Base-by-base conservation (phyloP, 768 basidiomycete species). In the Russula emetica region DNA sequence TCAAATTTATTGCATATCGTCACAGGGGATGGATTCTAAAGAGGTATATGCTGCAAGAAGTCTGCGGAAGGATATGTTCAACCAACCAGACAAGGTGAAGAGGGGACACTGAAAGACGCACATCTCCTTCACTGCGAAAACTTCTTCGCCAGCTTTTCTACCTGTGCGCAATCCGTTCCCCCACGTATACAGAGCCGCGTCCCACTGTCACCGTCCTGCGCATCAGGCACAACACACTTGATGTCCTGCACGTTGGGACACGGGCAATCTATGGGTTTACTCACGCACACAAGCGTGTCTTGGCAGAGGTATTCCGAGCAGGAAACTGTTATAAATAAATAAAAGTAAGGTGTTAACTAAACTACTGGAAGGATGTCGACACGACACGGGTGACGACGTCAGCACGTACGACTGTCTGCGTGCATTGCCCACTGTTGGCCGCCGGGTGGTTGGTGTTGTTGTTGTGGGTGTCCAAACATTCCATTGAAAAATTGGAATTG, bases 301-400 rank as follows among this genome's bases (percentile, higher is more conserved):
- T 88, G 90, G 71, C 91, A 92, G 22, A 92, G 76, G 71, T 92
- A 92, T 54, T 79, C 77, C 10, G 88, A 81, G 71, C 91, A 93
- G 32, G 83, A 72, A 5, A 90, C 91, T 93, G 60, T n/a, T 40
- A 45, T 45, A n/a, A 45, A 30, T 30, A 30, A 44, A 22, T 22
- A 58, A 40, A 6, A 14, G 20, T 11, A n/a, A 40, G 16, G 28
- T 10, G 7, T 42, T n/a, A n/a, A n/a, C n/a, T n/a, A n/a, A 13
- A 38, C 4, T 4, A 47, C 10, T 28, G 32, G 7, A 32, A 22
- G 30, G 20, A 49, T 6, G 34, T 24, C 22, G 22, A 30, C 58
- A 53, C 0, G 10, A 34, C 58, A 53, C 0, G 14, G 42, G 32
- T 24, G 52, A 30, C 16, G 52, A 30, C 16, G 10, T 16, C 26